phyloP scores from a whole-genome alignment of 2,329 filamentous ascomycete species.

The Xylariaceae sp. region DNA sequence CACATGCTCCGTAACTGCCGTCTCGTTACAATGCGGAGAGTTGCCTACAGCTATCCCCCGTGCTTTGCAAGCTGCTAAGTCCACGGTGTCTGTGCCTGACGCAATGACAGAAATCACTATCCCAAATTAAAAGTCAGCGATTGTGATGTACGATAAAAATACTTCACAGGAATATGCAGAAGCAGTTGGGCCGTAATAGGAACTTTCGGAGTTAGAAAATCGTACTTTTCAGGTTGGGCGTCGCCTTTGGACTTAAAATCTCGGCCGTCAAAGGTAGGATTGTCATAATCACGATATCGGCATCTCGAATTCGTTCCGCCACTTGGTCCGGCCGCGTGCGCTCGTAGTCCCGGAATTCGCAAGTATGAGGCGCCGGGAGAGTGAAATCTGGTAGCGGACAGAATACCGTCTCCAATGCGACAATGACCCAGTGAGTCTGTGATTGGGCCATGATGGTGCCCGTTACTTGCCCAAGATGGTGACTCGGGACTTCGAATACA shows the following conservation, averaged over 20 bases:
- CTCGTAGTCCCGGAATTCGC: slow-evolving; percentile 38
- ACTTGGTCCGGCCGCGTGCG: slow-evolving; percentile 38
- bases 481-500: not conserved
- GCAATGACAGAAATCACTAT: slow-evolving; percentile 45
- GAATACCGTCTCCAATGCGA: slow-evolving; percentile 45
- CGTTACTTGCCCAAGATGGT: not conserved
- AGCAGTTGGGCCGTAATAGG: slow-evolving; percentile 31
- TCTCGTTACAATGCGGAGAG: slow-evolving; percentile 46
- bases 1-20: slow-evolving; percentile 53
- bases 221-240: slow-evolving; percentile 40
- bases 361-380: slow-evolving; percentile 44
- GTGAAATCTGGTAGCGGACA: slow-evolving; percentile 39
- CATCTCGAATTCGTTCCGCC: slow-evolving; percentile 43
- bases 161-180: no score
- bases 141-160: no score
- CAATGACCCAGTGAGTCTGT: slow-evolving; percentile 41
- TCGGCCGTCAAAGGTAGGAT: slow-evolving; percentile 41
- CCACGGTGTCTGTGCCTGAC: slow-evolving; percentile 47
- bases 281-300: slow-evolving; percentile 47
- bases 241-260: slow-evolving; percentile 34
- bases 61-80: slow-evolving; percentile 43
- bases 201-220: not conserved
- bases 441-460: slow-evolving; percentile 15
- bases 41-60: slow-evolving; percentile 46
- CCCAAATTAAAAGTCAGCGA: not conserved